Evolutionary conservation across 192 early-diverging fungal species (phyloP).

Genomic region (Coemansia asiatica): DNA sequence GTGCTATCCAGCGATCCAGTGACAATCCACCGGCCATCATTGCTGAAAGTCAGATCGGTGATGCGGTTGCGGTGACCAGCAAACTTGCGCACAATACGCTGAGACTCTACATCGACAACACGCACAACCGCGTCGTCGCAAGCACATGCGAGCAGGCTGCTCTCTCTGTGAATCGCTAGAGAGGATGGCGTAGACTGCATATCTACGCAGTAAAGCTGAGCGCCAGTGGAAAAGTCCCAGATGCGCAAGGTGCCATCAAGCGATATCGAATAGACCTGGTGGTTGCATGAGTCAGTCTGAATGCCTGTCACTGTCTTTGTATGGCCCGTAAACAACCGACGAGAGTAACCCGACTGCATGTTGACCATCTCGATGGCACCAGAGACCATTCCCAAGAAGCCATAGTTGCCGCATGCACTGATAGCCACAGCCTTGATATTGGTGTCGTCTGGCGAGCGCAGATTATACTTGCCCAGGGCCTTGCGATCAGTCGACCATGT

Average conservation of each 20-base stretch:
- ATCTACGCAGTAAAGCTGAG: slow-evolving; percentile 62
- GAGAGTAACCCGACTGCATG: slow-evolving; percentile 87
- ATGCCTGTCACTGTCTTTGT: slow-evolving; percentile 80
- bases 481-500: slow-evolving; percentile 84
- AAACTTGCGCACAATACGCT: slow-evolving; percentile 83
- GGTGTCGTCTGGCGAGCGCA: slow-evolving; percentile 64
- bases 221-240: slow-evolving; percentile 80
- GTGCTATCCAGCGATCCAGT: slow-evolving; percentile 80
- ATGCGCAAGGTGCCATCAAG: slow-evolving; percentile 76
- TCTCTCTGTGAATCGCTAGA: slow-evolving; percentile 68
- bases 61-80: slow-evolving; percentile 85
- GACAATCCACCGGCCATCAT: slow-evolving; percentile 90
- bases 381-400: slow-evolving; percentile 73
- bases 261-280: slow-evolving; percentile 69
- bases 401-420: slow-evolving; percentile 92
- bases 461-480: slow-evolving; percentile 67
- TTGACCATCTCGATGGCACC: slow-evolving; percentile 90
- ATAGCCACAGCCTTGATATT: slow-evolving; percentile 65
- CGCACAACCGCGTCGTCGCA: slow-evolving; percentile 88
- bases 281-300: slow-evolving; percentile 72
- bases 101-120: slow-evolving; percentile 83
- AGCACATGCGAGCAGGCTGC: slow-evolving; percentile 74
- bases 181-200: slow-evolving; percentile 65
- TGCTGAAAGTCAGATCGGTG: slow-evolving; percentile 86
- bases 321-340: slow-evolving; percentile 74